Base-by-base conservation (phyloP, 2,329 filamentous ascomycete species). In the Coniochaeta hoffmannii region DNA sequence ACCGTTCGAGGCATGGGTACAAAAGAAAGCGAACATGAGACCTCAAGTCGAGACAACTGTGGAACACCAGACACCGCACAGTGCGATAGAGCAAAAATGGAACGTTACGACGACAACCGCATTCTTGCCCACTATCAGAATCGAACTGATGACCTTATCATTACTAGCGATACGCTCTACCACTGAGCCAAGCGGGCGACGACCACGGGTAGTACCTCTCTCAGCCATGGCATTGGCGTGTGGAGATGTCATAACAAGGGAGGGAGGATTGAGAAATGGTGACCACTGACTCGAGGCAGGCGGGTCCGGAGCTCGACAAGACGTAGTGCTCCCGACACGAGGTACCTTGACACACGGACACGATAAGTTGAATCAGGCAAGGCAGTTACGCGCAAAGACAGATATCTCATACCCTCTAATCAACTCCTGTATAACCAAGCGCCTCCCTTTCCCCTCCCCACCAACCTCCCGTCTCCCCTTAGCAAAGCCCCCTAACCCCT, bases 61-160 rank as follows among this genome's bases (percentile, higher is more conserved):
- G n/a, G n/a, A n/a, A n/a, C n/a, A n/a, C n/a, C n/a, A n/a, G n/a
- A n/a, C n/a, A n/a, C n/a, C n/a, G n/a, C n/a, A n/a, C n/a, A n/a
- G n/a, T n/a, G n/a, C n/a, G n/a, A n/a, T n/a, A n/a, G n/a, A n/a
- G n/a, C n/a, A n/a, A n/a, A n/a, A n/a, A n/a, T n/a, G n/a, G n/a
- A n/a, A n/a, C n/a, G n/a, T n/a, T n/a, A 50, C 44, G 50, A 14
- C 28, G 54, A 55, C n/a, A 55, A 55, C 49, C 15, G 32, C 28
- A 50, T 52, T 50, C 22, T 58, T 54, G 35, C 35, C 35, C 35
- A 12, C 35, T 36, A 36, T 12, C 35, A 36, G 35, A 36, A 36
- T 36, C 12, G 35, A 36, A 36, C 35, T 36, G 35, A 12, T 12
- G 35, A 36, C 35, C 35, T 36, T 12, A 36, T 36, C 35, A 36